A percentile compares a stretch with the other conserved stretches of the same genome.
These are phyloP conservation scores for Microcos paniculata DNA, from an alignment of 345 rosid species.

Conservation along the genomic window DNA sequence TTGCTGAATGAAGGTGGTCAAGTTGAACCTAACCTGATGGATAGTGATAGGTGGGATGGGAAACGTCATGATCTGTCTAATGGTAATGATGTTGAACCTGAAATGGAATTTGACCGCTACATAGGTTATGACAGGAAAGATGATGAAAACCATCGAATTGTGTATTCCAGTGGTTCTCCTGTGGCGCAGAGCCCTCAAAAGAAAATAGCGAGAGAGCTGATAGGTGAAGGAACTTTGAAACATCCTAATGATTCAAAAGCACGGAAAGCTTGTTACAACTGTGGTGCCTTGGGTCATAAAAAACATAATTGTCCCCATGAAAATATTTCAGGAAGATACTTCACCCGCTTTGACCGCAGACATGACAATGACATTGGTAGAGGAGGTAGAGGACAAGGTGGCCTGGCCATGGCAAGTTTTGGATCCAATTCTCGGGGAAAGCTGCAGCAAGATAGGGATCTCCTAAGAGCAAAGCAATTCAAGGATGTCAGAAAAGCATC, in stretches of 20 bases:
- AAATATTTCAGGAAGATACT: conserved; percentile 24
- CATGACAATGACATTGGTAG: conserved; percentile 15
- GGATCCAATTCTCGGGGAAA: conserved; percentile 27
- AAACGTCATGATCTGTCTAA: conserved; percentile 22
- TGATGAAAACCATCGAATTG: conserved; percentile 12
- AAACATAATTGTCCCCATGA: conserved; percentile 30
- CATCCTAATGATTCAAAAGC: conserved; percentile 15
- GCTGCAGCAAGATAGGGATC: conserved; percentile 20
- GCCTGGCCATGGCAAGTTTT: conserved; percentile 18
- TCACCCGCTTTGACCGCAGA: conserved; percentile 16
- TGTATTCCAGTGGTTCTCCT: conserved; percentile 26
- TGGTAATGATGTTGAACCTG: conserved; percentile 23
- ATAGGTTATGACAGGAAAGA: conserved; percentile 19
- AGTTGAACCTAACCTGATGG: conserved; percentile 20
- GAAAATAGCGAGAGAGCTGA: conserved; percentile 4
- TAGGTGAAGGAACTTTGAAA: conserved; percentile 21
- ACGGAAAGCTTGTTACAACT: conserved; percentile 29
- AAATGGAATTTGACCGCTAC: conserved; percentile 29
- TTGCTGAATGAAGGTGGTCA: conserved; percentile 21
- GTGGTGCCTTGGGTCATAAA: conserved; percentile 41
- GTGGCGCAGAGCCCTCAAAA: conserved; percentile 17
- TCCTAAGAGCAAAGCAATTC: neutral
- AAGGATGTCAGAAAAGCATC: conserved; percentile 21
- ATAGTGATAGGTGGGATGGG: conserved; percentile 43
- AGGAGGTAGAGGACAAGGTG: conserved; percentile 23